Evolutionary conservation across 2,329 filamentous ascomycete genomes (phyloP), one percentile per base, ranked within the genome.

Genomic region (Elsinoe arachidis): DNA sequence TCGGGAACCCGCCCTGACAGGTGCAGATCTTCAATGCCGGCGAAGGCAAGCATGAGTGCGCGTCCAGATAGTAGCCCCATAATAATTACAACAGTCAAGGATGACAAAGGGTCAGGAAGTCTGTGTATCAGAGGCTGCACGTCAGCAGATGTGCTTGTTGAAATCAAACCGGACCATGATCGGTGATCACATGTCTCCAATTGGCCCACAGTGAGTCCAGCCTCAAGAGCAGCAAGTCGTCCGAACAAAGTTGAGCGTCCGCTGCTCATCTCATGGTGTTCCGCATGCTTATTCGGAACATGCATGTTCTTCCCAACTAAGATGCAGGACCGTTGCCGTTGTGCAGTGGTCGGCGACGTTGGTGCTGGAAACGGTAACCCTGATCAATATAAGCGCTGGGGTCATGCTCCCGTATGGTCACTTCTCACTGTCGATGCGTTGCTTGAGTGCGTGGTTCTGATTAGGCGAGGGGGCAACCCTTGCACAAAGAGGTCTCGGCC

Each of bases 301-400:
- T 51, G 30, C 46, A 19, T 51, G 46, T 51, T 51, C 49, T 33
- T 17, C 19, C 49, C 33, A 26, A 39, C 9, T 10, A 15, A 23
- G 49, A 19, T 12, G 10, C n/a, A 11, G 14, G 34, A 26, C 26
- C 35, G 49, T 53, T 38, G 49, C 30, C n/a, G 17, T 15, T 10
- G 38, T 14, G 14, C 1, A 35, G 34, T 19, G 41, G 41, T 23
- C 10, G 26, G 41, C 12, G 41, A 17, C 41, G 19, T 12, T 46
- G 21, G 21, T 26, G 41, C 19, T 23, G 19, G 46, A 17, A 51
- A 30, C 46, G 26, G 26, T 21, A 39, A 39, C 49, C 33, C 17
- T 53, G 49, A 38, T 53, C 49, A 35, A 53, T 53, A 53, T 39
- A 53, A 53, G 49, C 49, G 49, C 9, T 39, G 46, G 26, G 19